A percentile compares a stretch with the other conserved stretches of the same genome.
phyloP scores from a whole-genome alignment of 1,139 yeast species.

The Geotrichum histeridarum region DNA sequence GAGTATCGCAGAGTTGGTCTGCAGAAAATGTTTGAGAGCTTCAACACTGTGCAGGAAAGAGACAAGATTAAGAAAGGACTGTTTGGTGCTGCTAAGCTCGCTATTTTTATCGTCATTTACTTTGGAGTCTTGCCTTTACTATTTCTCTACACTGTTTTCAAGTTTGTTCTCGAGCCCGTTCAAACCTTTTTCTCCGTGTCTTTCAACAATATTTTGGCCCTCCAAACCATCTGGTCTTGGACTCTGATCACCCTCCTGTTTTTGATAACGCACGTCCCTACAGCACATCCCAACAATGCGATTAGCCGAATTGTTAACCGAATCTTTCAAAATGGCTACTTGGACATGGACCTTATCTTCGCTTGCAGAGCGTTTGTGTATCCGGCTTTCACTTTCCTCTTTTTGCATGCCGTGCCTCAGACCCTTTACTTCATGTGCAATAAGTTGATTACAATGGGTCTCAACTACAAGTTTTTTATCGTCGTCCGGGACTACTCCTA shows the following conservation, averaged over 20 bases:
- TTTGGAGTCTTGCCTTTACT: conserved; percentile 6
- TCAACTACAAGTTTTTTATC: background rate
- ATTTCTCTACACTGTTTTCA: conserved; percentile 4
- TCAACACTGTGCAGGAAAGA: background rate
- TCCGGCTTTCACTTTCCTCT: background rate
- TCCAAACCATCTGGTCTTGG: background rate
- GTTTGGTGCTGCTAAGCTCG: conserved; percentile 2
- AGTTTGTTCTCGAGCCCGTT: conserved; percentile 4
- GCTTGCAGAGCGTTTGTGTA: background rate
- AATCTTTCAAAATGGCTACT: conserved; percentile 11
- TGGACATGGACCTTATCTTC: conserved; percentile 6
- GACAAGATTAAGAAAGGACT: background rate
- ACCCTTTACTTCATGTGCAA: background rate
- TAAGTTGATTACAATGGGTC: background rate
- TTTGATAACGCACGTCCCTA: background rate
- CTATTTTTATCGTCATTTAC: conserved; percentile 1
- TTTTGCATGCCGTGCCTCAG: conserved; percentile 5
- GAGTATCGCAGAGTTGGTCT: background rate
- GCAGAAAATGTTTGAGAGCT: background rate
- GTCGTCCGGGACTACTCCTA: background rate
- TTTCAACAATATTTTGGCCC: background rate
- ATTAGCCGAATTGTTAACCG: background rate
- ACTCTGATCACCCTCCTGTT: background rate
- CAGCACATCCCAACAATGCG: background rate
- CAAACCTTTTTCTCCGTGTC: background rate